Conservation (phyloP, 2,329 filamentous ascomycete genomes). For the Thermomyces lanuginosus region DNA sequence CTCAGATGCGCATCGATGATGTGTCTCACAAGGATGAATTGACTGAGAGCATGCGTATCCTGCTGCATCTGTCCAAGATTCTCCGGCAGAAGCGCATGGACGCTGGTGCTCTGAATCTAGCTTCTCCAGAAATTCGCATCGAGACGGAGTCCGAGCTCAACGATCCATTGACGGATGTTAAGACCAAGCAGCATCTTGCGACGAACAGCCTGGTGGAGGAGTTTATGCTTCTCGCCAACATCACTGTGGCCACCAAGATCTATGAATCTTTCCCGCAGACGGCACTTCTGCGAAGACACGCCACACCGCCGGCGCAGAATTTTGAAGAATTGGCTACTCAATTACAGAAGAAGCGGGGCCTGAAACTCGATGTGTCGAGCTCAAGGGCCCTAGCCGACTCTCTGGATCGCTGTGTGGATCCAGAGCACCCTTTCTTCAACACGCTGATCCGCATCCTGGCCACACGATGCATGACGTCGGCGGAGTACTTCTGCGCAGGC, state of each 20-base stretch:
- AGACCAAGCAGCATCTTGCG: constrained; percentile 84
- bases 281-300: constrained; percentile 82
- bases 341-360: constrained; percentile 66
- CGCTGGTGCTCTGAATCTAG: constrained; percentile 83
- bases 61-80: constrained; percentile 80
- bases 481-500: constrained; percentile 94
- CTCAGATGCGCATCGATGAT: constrained; percentile 87
- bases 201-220: constrained; percentile 97
- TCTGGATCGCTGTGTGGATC: constrained; percentile 67
- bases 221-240: constrained; percentile 98
- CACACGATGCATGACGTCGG: constrained; percentile 97
- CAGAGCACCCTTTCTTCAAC: constrained; percentile 86
- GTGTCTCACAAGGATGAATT: constrained; percentile 72
- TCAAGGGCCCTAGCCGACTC: constrained; percentile 89
- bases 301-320: constrained; percentile 80
- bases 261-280: constrained; percentile 89
- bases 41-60: constrained; percentile 71
- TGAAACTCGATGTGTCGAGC: constrained; percentile 68
- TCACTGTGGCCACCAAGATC: constrained; percentile 78
- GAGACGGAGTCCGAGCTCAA: constrained; percentile 91
- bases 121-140: constrained; percentile 93
- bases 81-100: constrained; percentile 92
- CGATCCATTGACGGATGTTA: constrained; percentile 76
- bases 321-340: constrained; percentile 90
- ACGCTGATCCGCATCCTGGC: constrained; percentile 94